Percentiles rank a stretch among this genome's conserved stretches.
Conservation (phyloP, 2,329 filamentous ascomycete genomes). For the Scedosporium boydii region DNA sequence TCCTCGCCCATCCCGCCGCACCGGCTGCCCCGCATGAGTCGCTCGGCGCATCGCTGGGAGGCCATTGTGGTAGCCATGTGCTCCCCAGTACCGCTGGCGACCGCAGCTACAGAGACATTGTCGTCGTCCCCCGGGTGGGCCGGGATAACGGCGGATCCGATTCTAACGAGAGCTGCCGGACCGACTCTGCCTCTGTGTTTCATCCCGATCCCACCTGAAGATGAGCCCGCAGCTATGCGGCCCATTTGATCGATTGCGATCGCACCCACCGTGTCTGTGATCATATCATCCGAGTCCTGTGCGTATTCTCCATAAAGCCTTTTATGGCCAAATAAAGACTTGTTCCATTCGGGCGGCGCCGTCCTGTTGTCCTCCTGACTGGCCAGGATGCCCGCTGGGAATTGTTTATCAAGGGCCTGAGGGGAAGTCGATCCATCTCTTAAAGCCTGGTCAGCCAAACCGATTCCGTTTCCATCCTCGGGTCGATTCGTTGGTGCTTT, state of each 20-base stretch:
- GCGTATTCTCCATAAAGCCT: neutral
- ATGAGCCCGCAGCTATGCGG: slow-evolving; percentile 87
- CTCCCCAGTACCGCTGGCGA: slow-evolving; percentile 92
- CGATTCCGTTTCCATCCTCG: neutral
- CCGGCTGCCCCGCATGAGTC: slow-evolving; percentile 64
- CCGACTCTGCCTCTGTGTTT: slow-evolving; percentile 89
- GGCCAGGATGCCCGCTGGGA: neutral
- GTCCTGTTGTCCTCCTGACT: neutral
- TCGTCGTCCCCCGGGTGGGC: slow-evolving; percentile 60
- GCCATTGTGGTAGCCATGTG: slow-evolving; percentile 97
- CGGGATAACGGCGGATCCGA: slow-evolving; percentile 86
- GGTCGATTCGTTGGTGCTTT: neutral
- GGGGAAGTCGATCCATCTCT: neutral
- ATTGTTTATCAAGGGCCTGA: neutral
- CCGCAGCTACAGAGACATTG: slow-evolving; percentile 63
- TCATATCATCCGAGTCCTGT: slow-evolving; percentile 31
- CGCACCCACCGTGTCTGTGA: slow-evolving; percentile 92
- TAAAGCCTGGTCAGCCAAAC: neutral
- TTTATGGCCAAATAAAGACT: neutral
- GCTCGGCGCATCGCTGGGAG: slow-evolving; percentile 74
- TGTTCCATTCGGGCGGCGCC: neutral
- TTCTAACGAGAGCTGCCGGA: slow-evolving; percentile 83
- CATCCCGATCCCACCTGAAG: slow-evolving; percentile 97
- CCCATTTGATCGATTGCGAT: slow-evolving; percentile 84
- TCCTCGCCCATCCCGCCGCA: slow-evolving; percentile 52